A percentile compares a stretch with the other conserved stretches of the same genome.
phyloP scores from a whole-genome alignment of 2,329 filamentous ascomycete genomes.

The Colletotrichum sp. region DNA sequence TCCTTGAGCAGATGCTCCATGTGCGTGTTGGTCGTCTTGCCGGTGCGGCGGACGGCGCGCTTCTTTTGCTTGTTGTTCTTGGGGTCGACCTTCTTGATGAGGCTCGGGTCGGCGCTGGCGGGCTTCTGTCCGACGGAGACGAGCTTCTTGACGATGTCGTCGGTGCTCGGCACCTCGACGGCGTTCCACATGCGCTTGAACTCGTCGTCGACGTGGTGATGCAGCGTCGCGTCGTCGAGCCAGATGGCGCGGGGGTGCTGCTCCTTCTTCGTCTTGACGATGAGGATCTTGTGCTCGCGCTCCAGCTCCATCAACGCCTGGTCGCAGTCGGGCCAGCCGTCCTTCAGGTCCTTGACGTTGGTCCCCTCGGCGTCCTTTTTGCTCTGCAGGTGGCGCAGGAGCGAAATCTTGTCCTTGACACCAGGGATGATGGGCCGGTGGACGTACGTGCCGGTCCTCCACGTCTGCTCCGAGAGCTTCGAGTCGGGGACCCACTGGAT shows the following conservation, averaged over 20 bases:
- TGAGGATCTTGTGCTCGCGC: constrained; percentile 77
- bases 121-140: constrained; percentile 81
- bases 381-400: constrained; percentile 81
- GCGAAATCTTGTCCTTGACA: constrained; percentile 77
- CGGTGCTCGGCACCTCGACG: constrained; percentile 75
- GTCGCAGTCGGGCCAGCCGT: constrained; percentile 90
- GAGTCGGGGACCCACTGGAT: constrained; percentile 62
- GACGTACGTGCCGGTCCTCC: constrained; percentile 74
- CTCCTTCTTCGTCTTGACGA: constrained; percentile 92
- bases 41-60: constrained; percentile 66
- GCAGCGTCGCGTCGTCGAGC: constrained; percentile 82
- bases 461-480: constrained; percentile 69
- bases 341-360: constrained; percentile 88
- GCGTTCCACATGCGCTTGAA: constrained; percentile 86
- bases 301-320: constrained; percentile 81
- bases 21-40: constrained; percentile 86
- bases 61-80: constrained; percentile 78
- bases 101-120: constrained; percentile 77
- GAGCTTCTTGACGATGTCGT: constrained; percentile 79
- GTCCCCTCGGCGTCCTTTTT: constrained; percentile 84
- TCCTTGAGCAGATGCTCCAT: constrained; percentile 85
- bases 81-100: constrained; percentile 57
- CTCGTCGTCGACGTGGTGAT: constrained; percentile 78
- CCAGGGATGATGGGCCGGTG: constrained; percentile 83
- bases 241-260: constrained; percentile 85